Percentiles rank a stretch among this genome's conserved stretches.
phyloP scores from a whole-genome alignment of 306 rosid species.

The Senna tora region DNA sequence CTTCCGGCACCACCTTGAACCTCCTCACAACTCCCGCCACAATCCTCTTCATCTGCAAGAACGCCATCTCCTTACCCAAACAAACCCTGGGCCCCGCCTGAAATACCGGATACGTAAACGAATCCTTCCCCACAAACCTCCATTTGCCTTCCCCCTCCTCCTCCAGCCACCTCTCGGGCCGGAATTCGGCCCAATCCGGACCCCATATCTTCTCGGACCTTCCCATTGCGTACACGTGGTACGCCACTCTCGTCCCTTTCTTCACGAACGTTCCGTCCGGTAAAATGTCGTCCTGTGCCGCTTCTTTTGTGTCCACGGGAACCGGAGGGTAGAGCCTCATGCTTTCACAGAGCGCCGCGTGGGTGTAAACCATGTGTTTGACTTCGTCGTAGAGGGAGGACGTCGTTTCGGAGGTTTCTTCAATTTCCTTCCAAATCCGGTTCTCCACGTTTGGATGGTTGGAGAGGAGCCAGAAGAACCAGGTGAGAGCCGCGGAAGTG shows the following conservation, averaged over 20 bases:
- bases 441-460: conserved; percentile 56
- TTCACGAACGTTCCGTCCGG: conserved; percentile 72
- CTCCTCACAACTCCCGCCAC: conserved; percentile 53
- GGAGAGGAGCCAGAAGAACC: conserved; percentile 72
- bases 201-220: conserved; percentile 69
- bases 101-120: conserved; percentile 64
- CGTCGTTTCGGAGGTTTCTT: conserved; percentile 12
- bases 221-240: conserved; percentile 48
- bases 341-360: conserved; percentile 81
- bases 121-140: conserved; percentile 58
- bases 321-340: conserved; percentile 84
- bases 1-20: conserved; percentile 61
- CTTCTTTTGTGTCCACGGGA: conserved; percentile 56
- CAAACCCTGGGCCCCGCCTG: conserved; percentile 89
- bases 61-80: conserved; percentile 89
- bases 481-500: conserved; percentile 65
- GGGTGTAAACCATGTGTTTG: conserved; percentile 71
- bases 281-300: conserved; percentile 52
- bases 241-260: conserved; percentile 58
- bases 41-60: conserved; percentile 79
- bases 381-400: conserved; percentile 48
- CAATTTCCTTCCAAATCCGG: conserved; percentile 52
- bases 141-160: conserved; percentile 37
- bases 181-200: conserved; percentile 62
- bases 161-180: conserved; percentile 74